Base-by-base conservation (phyloP, 2,329 filamentous ascomycete genomes). In the Cercospora canescens region DNA sequence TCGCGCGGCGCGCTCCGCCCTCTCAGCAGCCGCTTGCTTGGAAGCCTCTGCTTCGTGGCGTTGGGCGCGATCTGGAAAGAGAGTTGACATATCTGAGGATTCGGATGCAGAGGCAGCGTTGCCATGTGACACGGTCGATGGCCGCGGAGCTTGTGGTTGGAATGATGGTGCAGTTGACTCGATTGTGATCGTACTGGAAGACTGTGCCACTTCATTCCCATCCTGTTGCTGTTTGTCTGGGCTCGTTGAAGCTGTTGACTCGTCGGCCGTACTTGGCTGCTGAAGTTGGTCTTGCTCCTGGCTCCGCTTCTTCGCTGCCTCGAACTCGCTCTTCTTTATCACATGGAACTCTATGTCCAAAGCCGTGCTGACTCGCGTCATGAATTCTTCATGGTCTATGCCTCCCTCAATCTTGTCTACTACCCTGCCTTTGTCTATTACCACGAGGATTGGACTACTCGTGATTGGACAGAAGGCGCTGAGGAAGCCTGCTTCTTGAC, bases 391-490 rank as follows among this genome's bases (percentile, higher is more conserved):
- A 50, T 90, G 85, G 74, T 87, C 89, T 14, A 82, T 79, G 8
- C 89, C 90, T 1, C 87, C 81, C 39, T 88, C 83, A 9, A 96
- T 84, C 76, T 94, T 93, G 76, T 94, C 90, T 74, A 90, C 89
- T 14, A 96, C 81, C 68, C 91, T 86, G 8, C 91, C 92, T 78
- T 93, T 91, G 75, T 72, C 69, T 72, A 97, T 94, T 21, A 96
- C 82, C 16, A 97, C 85, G 8, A 97, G 80, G 1, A 91, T 91
- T 0, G 94, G 94, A n/a, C 88, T 88, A 70, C 88, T 88, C 1
- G 87, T 86, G n/a, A 97, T 82, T 0, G 92, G 91, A 73, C 92
- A 96, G 73, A 97, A 91, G 54, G 92, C 91, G 9, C 89, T 86
- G 14, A 98, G 83, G 74, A 93, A 96, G 6, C 87, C 88, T 9